phyloP scores from a whole-genome alignment of 768 basidiomycete species.

The Bullera alba region DNA sequence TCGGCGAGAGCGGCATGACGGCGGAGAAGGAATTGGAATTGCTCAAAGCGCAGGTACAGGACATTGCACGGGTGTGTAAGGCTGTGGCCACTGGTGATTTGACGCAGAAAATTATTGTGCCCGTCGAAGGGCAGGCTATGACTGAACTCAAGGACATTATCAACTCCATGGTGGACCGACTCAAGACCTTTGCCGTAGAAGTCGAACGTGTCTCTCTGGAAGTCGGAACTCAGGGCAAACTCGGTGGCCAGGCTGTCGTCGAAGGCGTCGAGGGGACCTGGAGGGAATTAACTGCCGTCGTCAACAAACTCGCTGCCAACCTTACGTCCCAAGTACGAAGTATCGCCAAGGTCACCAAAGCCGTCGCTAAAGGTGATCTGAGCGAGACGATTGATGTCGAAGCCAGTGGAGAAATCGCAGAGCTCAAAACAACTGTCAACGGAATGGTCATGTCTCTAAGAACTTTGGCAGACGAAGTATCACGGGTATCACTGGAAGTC shows the following conservation, averaged over 20 bases:
- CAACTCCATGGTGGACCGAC: constrained; percentile 55
- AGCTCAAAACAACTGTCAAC: constrained; percentile 82
- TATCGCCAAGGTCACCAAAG: constrained; percentile 92
- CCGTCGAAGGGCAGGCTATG: constrained; percentile 72
- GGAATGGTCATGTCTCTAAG: constrained; percentile 84
- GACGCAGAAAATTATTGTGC: constrained; percentile 70
- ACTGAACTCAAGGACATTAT: constrained; percentile 62
- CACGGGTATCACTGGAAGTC: constrained; percentile 58
- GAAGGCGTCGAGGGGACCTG: constrained; percentile 89
- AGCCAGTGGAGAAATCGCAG: constrained; percentile 89
- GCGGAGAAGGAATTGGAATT: constrained; percentile 60
- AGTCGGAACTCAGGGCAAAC: constrained; percentile 54
- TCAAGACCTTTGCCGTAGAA: constrained; percentile 84
- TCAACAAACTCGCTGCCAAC: constrained; percentile 56
- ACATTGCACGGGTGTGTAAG: constrained; percentile 72
- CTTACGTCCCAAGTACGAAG: constrained; percentile 58
- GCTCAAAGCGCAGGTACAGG: constrained; percentile 76
- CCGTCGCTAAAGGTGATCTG: constrained; percentile 81
- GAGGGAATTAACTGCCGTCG: constrained; percentile 80
- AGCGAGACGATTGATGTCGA: constrained; percentile 80
- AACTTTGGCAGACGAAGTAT: constrained; percentile 85
- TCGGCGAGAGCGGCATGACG: constrained; percentile 34
- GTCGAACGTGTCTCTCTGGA: constrained; percentile 67
- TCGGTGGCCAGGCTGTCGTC: constrained; percentile 84
- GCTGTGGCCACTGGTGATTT: constrained; percentile 70